phyloP scores from a whole-genome alignment of 139 green algal species.

The Tetradesmus obliquus region DNA sequence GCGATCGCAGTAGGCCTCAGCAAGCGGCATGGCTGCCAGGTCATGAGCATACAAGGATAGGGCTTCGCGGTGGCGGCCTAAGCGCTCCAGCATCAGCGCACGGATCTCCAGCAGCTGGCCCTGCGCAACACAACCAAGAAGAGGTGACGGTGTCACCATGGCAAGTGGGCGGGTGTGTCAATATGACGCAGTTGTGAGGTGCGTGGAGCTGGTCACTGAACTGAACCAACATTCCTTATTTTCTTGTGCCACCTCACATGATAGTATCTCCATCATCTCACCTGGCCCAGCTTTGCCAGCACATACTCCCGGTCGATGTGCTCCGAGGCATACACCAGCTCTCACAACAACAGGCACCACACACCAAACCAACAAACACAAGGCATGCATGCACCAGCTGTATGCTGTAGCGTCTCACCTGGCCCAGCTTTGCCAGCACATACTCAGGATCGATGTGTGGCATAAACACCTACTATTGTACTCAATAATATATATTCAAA shows the following conservation, averaged over 20 bases:
- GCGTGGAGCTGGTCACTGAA: background rate
- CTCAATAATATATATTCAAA: no score
- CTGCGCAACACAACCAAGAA: background rate
- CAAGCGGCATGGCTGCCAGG: conserved; percentile 60
- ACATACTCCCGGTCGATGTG: background rate
- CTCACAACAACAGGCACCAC: background rate
- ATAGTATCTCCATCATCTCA: background rate
- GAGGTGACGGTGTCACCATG: background rate
- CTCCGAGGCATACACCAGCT: background rate
- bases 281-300: background rate
- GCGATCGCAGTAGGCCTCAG: conserved; percentile 85
- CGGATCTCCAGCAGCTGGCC: conserved; percentile 78
- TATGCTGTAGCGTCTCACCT: conserved; percentile 8
- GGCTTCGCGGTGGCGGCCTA: conserved; percentile 80
- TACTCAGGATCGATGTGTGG: conserved; percentile 74
- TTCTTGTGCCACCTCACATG: background rate
- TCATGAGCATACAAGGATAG: conserved; percentile 78
- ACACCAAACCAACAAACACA: background rate
- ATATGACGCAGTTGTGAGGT: no score
- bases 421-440: conserved; percentile 72
- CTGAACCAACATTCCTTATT: background rate
- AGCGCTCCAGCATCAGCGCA: conserved; percentile 83
- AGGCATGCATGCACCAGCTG: no score
- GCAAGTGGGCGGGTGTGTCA: background rate
- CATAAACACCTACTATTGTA: conserved; percentile 47